A percentile compares a stretch with the other conserved stretches of the same genome.
phyloP scores from a whole-genome alignment of 2,329 filamentous ascomycete species.

The Fusarium sp. region DNA sequence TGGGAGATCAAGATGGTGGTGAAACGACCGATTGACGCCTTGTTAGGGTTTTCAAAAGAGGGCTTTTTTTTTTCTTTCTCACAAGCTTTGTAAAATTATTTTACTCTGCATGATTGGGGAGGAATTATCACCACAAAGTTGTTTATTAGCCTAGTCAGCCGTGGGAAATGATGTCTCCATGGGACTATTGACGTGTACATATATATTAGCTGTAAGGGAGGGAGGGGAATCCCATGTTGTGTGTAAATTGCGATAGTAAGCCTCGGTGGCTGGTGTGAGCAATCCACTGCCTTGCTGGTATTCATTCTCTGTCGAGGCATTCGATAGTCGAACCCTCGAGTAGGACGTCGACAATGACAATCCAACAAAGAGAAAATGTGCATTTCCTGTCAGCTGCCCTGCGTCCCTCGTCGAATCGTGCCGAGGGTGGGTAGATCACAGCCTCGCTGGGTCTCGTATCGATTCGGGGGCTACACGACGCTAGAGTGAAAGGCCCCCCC shows the following conservation, averaged over 20 bases:
- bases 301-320: neutral
- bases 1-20: neutral
- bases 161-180: constrained; percentile 28
- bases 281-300: neutral
- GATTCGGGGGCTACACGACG: constrained; percentile 18
- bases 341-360: neutral
- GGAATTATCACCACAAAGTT: neutral
- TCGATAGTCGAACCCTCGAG: neutral
- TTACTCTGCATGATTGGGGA: neutral
- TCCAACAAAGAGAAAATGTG: neutral
- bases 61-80: too few relatives aligned
- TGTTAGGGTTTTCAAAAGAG: neutral
- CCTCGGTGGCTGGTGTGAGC: neutral
- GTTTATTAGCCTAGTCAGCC: constrained; percentile 2
- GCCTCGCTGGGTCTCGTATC: constrained; percentile 30
- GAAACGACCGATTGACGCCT: neutral
- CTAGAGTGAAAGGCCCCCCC: neutral
- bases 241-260: constrained; percentile 7
- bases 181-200: constrained; percentile 7
- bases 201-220: constrained; percentile 27
- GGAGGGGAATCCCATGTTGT: constrained; percentile 12
- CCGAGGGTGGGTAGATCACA: constrained; percentile 21
- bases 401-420: constrained; percentile 21
- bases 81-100: neutral
- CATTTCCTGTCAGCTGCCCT: constrained; percentile 1